These are phyloP conservation scores for Acanthamoeba divionensis DNA, from an alignment of 208 protist species.

Conservation along the genomic window DNA sequence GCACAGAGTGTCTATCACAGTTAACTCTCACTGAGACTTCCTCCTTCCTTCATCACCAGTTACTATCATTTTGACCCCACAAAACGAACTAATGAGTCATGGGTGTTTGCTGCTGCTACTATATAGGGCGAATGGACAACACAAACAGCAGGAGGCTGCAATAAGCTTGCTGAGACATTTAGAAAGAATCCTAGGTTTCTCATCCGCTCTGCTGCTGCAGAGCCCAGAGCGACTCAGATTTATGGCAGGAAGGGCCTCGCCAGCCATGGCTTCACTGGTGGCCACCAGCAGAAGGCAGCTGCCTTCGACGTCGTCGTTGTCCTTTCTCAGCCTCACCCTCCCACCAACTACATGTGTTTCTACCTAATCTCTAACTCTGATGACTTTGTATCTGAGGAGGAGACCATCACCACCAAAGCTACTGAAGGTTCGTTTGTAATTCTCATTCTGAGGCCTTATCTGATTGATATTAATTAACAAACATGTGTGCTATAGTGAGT, in stretches of 20 bases:
- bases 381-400: neutral
- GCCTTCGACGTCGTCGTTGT: neutral
- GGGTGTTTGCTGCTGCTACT: neutral
- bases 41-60: neutral
- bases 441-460: too few species aligned
- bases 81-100: neutral
- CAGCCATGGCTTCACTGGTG: neutral
- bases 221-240: neutral
- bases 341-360: constrained; percentile 27
- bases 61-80: neutral
- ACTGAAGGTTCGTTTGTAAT: neutral
- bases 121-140: constrained; percentile 1
- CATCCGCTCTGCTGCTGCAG: neutral
- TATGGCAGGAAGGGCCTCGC: too few species aligned
- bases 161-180: neutral
- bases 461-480: neutral
- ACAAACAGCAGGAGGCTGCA: neutral
- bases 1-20: neutral
- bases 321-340: neutral
- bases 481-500: neutral
- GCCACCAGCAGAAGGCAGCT: neutral
- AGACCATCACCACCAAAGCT: constrained; percentile 10
- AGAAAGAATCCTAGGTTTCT: neutral
- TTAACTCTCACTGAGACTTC: neutral
- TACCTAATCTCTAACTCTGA: neutral